Evolutionary conservation across 2,329 filamentous ascomycete genomes (phyloP).

Genomic region (Curvularia hawaiiensis): DNA sequence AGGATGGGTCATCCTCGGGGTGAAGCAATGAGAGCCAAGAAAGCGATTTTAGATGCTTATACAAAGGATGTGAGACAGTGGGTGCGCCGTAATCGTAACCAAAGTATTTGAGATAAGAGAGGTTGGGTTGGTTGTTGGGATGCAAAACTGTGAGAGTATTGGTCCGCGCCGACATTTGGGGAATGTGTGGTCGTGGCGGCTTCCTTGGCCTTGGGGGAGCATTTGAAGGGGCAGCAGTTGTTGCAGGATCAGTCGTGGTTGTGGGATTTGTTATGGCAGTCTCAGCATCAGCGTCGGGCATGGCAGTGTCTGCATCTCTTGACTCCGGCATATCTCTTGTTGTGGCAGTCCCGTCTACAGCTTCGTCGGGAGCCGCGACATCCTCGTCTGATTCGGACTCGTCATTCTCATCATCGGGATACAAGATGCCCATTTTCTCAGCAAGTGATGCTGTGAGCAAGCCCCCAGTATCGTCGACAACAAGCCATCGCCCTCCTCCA

Average conservation of each 20-base stretch:
- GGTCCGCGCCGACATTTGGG: constrained; percentile 67
- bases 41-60: constrained; percentile 78
- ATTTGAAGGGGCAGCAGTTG: constrained; percentile 24
- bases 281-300: constrained; percentile 19
- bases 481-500: constrained; percentile 71
- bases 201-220: constrained; percentile 30
- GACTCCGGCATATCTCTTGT: neutral
- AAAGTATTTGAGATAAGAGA: constrained; percentile 88
- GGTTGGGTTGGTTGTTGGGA: constrained; percentile 82
- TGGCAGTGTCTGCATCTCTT: constrained; percentile 5
- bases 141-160: constrained; percentile 85
- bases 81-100: constrained; percentile 74
- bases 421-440: constrained; percentile 84
- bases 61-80: constrained; percentile 73
- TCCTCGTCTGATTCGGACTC: constrained; percentile 25
- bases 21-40: constrained; percentile 91
- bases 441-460: constrained; percentile 82
- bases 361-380: neutral
- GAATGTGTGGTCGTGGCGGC: constrained; percentile 40
- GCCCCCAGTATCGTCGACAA: constrained; percentile 86
- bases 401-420: constrained; percentile 51
- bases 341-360: constrained; percentile 9
- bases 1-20: constrained; percentile 75
- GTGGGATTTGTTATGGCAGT: constrained; percentile 12
- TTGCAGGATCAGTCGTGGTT: neutral